A percentile compares a stretch with the other conserved stretches of the same genome.
phyloP scores from a whole-genome alignment of 768 basidiomycete species.

The Rhodotorula diobovata region DNA sequence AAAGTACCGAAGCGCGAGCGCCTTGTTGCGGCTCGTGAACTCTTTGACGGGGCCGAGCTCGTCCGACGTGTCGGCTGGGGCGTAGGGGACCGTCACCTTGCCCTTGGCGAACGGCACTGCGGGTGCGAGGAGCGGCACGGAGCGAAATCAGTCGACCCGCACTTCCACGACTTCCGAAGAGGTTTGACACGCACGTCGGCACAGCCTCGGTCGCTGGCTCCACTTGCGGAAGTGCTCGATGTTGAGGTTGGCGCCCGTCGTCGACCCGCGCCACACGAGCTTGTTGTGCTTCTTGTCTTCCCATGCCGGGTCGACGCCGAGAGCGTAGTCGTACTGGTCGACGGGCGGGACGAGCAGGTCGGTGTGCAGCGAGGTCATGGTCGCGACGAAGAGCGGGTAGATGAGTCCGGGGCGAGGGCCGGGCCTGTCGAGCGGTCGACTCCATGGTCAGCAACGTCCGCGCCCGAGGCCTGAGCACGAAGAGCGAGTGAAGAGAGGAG shows the following conservation, averaged over 20 bases:
- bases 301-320: conserved; percentile 63
- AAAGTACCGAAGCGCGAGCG: conserved; percentile 19
- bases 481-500: too few species aligned
- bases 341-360: conserved; percentile 92
- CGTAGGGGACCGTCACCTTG: conserved; percentile 10
- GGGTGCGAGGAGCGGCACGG: too few species aligned
- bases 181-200: conserved; percentile 6
- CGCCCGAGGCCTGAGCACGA: background rate
- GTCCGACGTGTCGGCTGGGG: background rate
- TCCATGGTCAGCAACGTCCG: background rate
- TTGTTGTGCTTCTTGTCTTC: conserved; percentile 70
- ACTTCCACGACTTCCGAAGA: too few species aligned
- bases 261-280: conserved; percentile 90
- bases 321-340: conserved; percentile 73
- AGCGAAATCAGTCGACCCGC: too few species aligned
- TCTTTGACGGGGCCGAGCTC: conserved; percentile 5
- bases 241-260: conserved; percentile 63
- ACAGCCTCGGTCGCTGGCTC: conserved; percentile 41
- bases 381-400: conserved; percentile 70
- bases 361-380: conserved; percentile 71
- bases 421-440: conserved; percentile 14
- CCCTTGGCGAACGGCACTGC: conserved; percentile 31
- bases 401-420: conserved; percentile 39
- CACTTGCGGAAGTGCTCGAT: conserved; percentile 37
- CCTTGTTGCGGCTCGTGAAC: conserved; percentile 1